Conservation (phyloP, 805 yeast species). For the Naumovozyma castellii region DNA sequence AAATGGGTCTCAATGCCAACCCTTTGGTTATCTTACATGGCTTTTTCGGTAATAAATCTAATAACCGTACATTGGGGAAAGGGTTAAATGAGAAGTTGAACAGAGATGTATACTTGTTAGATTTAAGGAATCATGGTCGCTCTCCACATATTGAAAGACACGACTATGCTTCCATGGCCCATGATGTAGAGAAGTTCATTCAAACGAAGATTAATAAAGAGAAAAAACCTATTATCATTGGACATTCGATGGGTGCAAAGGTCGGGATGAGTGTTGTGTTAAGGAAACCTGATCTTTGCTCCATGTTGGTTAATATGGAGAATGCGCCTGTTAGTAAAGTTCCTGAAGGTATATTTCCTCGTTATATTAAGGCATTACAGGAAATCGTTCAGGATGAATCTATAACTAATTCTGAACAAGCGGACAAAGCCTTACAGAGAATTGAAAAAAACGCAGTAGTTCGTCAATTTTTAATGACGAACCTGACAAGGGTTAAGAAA, state of each 20-base stretch:
- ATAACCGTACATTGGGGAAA: constrained; percentile 72
- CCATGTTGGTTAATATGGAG: constrained; percentile 68
- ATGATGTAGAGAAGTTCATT: constrained; percentile 75
- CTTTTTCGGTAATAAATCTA: constrained; percentile 73
- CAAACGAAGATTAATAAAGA: constrained; percentile 31
- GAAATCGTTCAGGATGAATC: constrained; percentile 42
- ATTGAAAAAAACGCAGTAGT: constrained; percentile 54
- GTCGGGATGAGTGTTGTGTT: constrained; percentile 81
- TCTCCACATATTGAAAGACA: constrained; percentile 69
- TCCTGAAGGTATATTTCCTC: constrained; percentile 50
- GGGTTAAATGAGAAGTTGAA: constrained; percentile 38
- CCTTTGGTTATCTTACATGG: constrained; percentile 85
- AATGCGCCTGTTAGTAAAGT: constrained; percentile 75
- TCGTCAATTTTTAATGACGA: constrained; percentile 61
- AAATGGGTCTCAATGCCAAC: constrained; percentile 2
- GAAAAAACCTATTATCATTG: constrained; percentile 48
- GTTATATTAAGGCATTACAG: constrained; percentile 55
- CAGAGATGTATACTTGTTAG: constrained; percentile 60
- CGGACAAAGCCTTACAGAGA: constrained; percentile 50
- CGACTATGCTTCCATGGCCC: constrained; percentile 73
- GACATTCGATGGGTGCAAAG: constrained; percentile 92
- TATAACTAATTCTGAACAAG: constrained; percentile 50
- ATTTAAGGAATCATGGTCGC: constrained; percentile 86
- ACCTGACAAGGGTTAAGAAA: constrained; percentile 26
- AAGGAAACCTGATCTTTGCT: constrained; percentile 51